Base-by-base conservation (phyloP, 305 asterid species). In the Solanum aculeatissimum region DNA sequence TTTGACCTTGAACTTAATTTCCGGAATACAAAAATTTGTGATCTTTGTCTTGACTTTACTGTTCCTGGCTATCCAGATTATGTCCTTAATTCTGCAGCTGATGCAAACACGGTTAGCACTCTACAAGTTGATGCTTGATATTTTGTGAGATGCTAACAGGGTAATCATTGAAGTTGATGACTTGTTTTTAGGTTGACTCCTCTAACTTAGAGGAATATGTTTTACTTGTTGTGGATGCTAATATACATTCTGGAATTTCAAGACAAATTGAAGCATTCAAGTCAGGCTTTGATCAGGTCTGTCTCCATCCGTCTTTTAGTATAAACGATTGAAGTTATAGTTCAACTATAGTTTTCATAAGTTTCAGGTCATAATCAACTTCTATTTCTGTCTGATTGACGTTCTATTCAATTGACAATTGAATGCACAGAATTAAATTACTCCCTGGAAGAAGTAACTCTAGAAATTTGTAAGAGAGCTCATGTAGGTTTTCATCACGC, bases 31-130 rank as follows among this genome's bases (percentile, higher is more conserved):
- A 93, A 88, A 90, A 92, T 97, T 35, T 98, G 93, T 91, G 99
- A 97, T 87, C 93, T 97, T 81, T 93, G 93, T 91, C 95, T 97
- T 86, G 99, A 94, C 90, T 97, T 93, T 87, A 86, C 92, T 77
- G 93, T 97, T 89, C 99, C 99, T 23, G 99, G 99, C 23, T 93
- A 93, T 90, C 98, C 97, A 47, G 98, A 97, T 88, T 97, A 91
- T 84, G 86, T 85, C 80, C 91, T 91, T 63, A 84, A 54, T 58
- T 85, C 92, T 65, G 88, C 89, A 35, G 85, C 92, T 51, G 89
- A 90, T 78, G 80, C 90, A 16, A 87, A 88, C 85, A 92, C 85
- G 98, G 99, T 97, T 87, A 88, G 98, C 80, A 83, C 86, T 87
- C 85, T 47, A 84, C 60, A 51, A 47, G 77, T 86, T 80, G 74